phyloP scores from a whole-genome alignment of 2,329 filamentous ascomycete species.

The Colletotrichum tofieldiae region DNA sequence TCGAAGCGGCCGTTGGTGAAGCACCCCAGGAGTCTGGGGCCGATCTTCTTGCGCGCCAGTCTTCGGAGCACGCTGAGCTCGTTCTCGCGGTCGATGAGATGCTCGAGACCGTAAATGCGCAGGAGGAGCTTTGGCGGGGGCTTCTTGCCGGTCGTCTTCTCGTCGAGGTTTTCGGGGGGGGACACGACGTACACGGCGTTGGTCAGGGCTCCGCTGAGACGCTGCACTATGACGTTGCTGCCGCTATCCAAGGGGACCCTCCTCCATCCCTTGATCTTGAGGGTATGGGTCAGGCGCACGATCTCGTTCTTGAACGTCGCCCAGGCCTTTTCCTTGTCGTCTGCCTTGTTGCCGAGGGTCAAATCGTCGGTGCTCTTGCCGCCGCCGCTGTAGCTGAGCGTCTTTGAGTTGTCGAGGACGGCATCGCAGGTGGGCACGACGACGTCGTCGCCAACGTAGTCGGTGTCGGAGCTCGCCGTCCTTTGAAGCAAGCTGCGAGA shows the following conservation, averaged over 20 bases:
- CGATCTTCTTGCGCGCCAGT: slow-evolving; percentile 92
- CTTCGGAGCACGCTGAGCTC: slow-evolving; percentile 90
- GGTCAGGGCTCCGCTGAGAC: slow-evolving; percentile 91
- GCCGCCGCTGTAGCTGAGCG: slow-evolving; percentile 79
- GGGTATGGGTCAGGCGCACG: slow-evolving; percentile 88
- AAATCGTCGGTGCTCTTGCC: slow-evolving; percentile 58
- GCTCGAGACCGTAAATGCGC: slow-evolving; percentile 94
- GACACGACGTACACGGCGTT: slow-evolving; percentile 97
- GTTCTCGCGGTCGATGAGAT: slow-evolving; percentile 93
- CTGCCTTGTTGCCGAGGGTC: slow-evolving; percentile 60
- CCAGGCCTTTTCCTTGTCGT: slow-evolving; percentile 83
- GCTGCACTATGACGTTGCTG: slow-evolving; percentile 78
- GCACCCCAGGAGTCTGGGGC: slow-evolving; percentile 89
- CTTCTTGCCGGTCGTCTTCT: slow-evolving; percentile 59
- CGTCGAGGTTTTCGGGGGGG: slow-evolving; percentile 76
- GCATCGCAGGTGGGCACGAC: slow-evolving; percentile 90
- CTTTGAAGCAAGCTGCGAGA: slow-evolving; percentile 60
- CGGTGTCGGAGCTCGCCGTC: slow-evolving; percentile 84
- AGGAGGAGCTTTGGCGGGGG: slow-evolving; percentile 81
- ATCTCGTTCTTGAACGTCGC: slow-evolving; percentile 92
- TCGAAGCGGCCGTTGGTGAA: slow-evolving; percentile 97
- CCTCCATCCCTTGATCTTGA: slow-evolving; percentile 93
- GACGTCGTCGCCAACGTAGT: slow-evolving; percentile 85
- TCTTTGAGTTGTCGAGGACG: slow-evolving; percentile 90
- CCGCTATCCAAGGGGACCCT: slow-evolving; percentile 82